Evolutionary conservation across 495 filamentous ascomycete genomes (phyloP).

Genomic region (Podospora sp.): DNA sequence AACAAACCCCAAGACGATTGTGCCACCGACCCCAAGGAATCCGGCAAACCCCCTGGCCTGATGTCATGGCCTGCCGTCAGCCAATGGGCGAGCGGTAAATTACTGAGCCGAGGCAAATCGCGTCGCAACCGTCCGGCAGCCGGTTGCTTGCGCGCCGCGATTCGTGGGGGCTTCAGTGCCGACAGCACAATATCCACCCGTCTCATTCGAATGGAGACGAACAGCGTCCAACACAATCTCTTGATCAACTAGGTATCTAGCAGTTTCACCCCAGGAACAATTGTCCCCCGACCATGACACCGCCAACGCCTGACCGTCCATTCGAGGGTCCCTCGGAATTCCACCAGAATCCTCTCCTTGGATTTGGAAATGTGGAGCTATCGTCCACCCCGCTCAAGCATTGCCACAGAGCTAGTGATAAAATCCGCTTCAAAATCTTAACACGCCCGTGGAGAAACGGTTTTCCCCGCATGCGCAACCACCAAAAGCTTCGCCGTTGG

Average conservation of each 20-base stretch:
- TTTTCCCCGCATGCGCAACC: neutral
- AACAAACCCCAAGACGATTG: conserved; percentile 4
- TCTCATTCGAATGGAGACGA: neutral
- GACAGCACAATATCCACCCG: neutral
- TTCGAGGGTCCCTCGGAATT: neutral
- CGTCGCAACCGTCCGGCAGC: neutral
- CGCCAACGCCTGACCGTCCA: conserved; percentile 13
- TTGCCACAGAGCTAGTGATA: conserved; percentile 7
- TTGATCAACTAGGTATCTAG: neutral
- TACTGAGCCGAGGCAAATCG: conserved; percentile 19
- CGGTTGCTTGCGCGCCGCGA: conserved; percentile 4
- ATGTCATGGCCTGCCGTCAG: conserved; percentile 20
- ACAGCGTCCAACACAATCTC: neutral
- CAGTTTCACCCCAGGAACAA: neutral
- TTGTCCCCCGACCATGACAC: conserved; percentile 1
- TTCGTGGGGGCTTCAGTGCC: neutral
- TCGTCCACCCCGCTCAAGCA: conserved; percentile 7
- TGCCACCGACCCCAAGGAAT: conserved; percentile 4
- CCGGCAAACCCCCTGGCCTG: conserved; percentile 7
- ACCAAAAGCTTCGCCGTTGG: neutral
- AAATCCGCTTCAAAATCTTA: conserved; percentile 13
- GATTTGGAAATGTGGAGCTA: neutral
- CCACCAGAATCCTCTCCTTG: neutral
- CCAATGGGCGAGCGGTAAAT: conserved; percentile 16
- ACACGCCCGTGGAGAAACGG: neutral